These are phyloP conservation scores for Boletus hoseneyae DNA, from an alignment of 1,284 basidiomycete genomes.

Conservation along the genomic window DNA sequence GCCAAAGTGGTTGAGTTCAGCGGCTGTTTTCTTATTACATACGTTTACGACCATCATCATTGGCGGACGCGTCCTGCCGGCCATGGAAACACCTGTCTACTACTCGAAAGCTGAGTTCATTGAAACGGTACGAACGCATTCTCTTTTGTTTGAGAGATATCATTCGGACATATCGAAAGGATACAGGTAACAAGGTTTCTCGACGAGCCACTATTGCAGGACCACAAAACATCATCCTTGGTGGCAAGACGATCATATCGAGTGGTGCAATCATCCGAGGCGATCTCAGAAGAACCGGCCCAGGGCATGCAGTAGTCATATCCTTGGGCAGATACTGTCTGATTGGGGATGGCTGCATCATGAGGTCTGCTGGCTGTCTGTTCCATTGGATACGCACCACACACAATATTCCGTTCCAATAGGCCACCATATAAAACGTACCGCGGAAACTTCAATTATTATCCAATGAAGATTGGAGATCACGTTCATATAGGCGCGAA, in stretches of 20 bases:
- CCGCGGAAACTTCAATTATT: constrained; percentile 92
- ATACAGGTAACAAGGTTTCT: constrained; percentile 91
- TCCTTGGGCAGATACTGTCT: constrained; percentile 91
- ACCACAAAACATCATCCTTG: constrained; percentile 94
- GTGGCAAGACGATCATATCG: constrained; percentile 96
- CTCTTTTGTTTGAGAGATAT: background rate
- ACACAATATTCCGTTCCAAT: background rate
- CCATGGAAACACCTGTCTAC: constrained; percentile 67
- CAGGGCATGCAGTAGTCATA: constrained; percentile 90
- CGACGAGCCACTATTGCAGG: constrained; percentile 91
- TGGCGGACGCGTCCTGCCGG: constrained; percentile 12
- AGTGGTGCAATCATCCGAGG: constrained; percentile 86
- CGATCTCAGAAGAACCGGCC: constrained; percentile 79
- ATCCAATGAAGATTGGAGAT: constrained; percentile 96
- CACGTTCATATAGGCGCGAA: constrained; percentile 90
- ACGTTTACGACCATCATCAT: constrained; percentile 7
- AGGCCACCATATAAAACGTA: constrained; percentile 90
- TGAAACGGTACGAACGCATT: constrained; percentile 57
- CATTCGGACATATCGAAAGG: constrained; percentile 37
- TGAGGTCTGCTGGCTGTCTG: constrained; percentile 56
- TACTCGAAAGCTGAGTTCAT: constrained; percentile 78
- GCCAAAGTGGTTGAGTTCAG: no score
- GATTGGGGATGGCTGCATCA: constrained; percentile 84
- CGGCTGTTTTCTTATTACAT: background rate
- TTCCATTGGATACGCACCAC: background rate